A percentile compares a stretch with the other conserved stretches of the same genome.
These are phyloP conservation scores for Aspergillus haitiensis DNA, from an alignment of 495 filamentous ascomycete genomes.

Conservation along the genomic window DNA sequence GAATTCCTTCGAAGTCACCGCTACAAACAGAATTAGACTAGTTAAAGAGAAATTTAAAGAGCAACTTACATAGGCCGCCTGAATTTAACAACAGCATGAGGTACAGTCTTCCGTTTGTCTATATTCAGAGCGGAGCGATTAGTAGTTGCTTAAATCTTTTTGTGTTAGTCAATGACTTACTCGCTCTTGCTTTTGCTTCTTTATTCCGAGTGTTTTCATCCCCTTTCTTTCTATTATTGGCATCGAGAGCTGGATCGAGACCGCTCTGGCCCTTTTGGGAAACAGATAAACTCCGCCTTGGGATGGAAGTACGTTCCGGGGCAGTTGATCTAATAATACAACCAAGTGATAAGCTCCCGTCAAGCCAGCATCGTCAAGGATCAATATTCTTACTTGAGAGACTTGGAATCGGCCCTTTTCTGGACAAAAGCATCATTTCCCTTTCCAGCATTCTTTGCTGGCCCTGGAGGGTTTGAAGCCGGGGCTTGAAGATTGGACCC, in stretches of 20 bases:
- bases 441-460: neutral
- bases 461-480: neutral
- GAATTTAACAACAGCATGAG: slow-evolving; percentile 10
- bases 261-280: slow-evolving; percentile 2
- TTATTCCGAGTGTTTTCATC: neutral
- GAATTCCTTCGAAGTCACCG: slow-evolving; percentile 11
- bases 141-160: slow-evolving; percentile 1
- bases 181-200: neutral
- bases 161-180: slow-evolving; percentile 12
- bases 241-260: slow-evolving; percentile 30
- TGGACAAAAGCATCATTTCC: neutral
- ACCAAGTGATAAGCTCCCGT: neutral
- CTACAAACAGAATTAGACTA: slow-evolving; percentile 19
- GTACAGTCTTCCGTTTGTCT: slow-evolving; percentile 12
- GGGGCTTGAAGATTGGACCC: neutral
- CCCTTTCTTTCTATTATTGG: slow-evolving; percentile 15
- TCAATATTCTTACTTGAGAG: neutral
- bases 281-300: neutral
- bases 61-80: slow-evolving; percentile 27
- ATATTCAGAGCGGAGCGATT: neutral
- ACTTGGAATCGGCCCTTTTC: neutral
- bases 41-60: neutral
- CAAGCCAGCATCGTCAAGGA: neutral
- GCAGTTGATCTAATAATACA: neutral
- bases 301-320: neutral